Base-by-base conservation (phyloP, 2,329 filamentous ascomycete genomes). In the Trichoderma guizhouense region DNA sequence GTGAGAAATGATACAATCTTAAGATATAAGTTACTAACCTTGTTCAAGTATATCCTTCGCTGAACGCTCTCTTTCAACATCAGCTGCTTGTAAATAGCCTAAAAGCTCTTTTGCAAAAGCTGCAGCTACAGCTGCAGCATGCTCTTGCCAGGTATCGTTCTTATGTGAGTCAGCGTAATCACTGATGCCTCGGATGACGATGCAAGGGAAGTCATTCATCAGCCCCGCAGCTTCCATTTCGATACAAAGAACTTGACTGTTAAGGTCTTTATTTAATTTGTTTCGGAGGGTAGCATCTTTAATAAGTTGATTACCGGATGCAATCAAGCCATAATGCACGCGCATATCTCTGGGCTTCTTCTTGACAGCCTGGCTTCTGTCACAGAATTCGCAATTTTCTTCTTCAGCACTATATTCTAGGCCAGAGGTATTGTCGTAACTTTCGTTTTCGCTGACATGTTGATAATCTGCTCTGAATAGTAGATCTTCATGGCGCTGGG, bases 361-460 rank as follows among this genome's bases (percentile, higher is more conserved):
- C 1, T 47, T 47, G 0, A 47, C 3, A 21, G 21, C 0, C 3
- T 47, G 43, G 1, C 8, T n/a, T 21, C n/a, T 47, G 43, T 47
- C 43, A 2, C 43, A 47, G 18, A 47, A 47, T 21, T 11, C 18
- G 43, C 43, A 47, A 6, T 12, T 47, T 9, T 2, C 18, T 21
- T 21, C 18, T 1, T 21, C 7, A 6, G 18, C 3, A 21, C 2
- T 11, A 3, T 21, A 18, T 4, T 47, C 15, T 3, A 47, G 15
- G 15, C 8, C 18, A 5, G 39, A n/a, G 8, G 1, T 0, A n/a
- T n/a, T 18, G 0, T 5, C 1, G 7, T n/a, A 47, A 8, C 3
- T 8, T 47, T 7, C 5, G 7, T 5, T 9, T 4, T 47, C 18
- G 4, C 39, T 47, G 18, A 47, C 39, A 47, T 47, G 43, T 12